Base-by-base conservation (phyloP, 495 filamentous ascomycete genomes). In the Aspergillus sclerotioniger region DNA sequence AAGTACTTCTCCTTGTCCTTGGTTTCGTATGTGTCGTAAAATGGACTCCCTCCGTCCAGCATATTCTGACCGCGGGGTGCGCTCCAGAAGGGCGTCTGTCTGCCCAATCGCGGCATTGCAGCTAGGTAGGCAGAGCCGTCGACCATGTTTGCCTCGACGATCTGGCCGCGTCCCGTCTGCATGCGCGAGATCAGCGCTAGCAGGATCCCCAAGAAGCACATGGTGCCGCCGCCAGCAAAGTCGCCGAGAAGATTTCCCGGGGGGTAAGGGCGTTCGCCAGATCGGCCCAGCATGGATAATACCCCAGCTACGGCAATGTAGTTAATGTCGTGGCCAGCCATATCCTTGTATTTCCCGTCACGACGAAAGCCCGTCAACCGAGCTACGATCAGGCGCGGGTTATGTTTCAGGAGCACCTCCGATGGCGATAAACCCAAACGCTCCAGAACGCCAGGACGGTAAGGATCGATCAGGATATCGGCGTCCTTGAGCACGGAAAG, bases 291-390 rank as follows among this genome's bases (percentile, higher is more conserved):
- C 73, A 95, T 78, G 1, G 79, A 81, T 13, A 98, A 72, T 0
- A 88, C 87, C 0, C 93, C 93, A 1, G 87, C 89, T 0, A 96
- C 90, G 33, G 92, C 89, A 20, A 98, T 86, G 71, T 96, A 98
- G 66, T 98, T 98, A 68, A 98, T 96, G 68, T 98, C 93, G 63
- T 98, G 93, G n/a, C 93, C 92, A 0, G 93, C 93, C 91, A 96
- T 96, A 57, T 77, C 65, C 43, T 82, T 82, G 71, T 95, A 97
- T 61, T 85, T 86, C 1, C 92, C 92, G 65, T 93, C 90, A 21
- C 91, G 82, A 6, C 92, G 81, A 68, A 96, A 96, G 0, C 93
- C 93, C 6, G 92, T 93, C 77, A 97, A 83, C 15, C 92, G 87
- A 6, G 82, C 90, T 44, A 95, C 85, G 51, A 97, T 83, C 3